Base-by-base conservation (phyloP, 768 basidiomycete species). In the Panus rudis region DNA sequence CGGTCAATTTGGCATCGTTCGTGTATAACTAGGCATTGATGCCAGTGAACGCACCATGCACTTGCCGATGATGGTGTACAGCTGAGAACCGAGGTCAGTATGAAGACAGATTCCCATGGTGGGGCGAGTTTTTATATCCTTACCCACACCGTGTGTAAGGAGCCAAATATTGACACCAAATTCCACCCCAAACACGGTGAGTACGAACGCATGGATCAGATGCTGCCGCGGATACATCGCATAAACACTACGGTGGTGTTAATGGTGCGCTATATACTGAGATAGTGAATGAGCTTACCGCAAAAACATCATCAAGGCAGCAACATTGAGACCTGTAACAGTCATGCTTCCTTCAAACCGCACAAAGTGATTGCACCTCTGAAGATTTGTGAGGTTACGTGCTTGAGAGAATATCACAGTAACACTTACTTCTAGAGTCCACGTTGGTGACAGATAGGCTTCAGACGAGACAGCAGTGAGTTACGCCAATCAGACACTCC, bases 291-390 rank as follows among this genome's bases (percentile, higher is more conserved):
- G 54, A n/a, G n/a, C n/a, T n/a, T 46, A 67, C 63, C 78, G 71
- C 3, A 78, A 48, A 19, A 76, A 59, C 76, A 79, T 77, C 75
- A 79, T 77, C n/a, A 76, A 44, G 4, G 68, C 73, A 1, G 72
- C 71, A 21, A 74, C 56, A 21, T 68, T 63, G 38, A 78, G 68
- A 0, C 71, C 75, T 13, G 73, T 71, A 39, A 73, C 63, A 0
- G 72, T 72, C 59, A 72, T 75, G 16, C 65, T 30, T 0, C 62
- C 62, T 32, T 60, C 62, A 21, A 52, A 63, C 0, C 52, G 41
- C 1, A 63, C 57, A 5, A 57, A 63, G 11, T 50, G 56, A 3
- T 26, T 1, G 30, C 62, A 55, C 10, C 55, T 59, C n/a, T n/a
- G n/a, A n/a, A n/a, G n/a, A n/a, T n/a, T n/a, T n/a, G n/a, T n/a